These are phyloP conservation scores for Petasospora rhodanensis DNA, from an alignment of 1,139 yeast species.

Conservation along the genomic window DNA sequence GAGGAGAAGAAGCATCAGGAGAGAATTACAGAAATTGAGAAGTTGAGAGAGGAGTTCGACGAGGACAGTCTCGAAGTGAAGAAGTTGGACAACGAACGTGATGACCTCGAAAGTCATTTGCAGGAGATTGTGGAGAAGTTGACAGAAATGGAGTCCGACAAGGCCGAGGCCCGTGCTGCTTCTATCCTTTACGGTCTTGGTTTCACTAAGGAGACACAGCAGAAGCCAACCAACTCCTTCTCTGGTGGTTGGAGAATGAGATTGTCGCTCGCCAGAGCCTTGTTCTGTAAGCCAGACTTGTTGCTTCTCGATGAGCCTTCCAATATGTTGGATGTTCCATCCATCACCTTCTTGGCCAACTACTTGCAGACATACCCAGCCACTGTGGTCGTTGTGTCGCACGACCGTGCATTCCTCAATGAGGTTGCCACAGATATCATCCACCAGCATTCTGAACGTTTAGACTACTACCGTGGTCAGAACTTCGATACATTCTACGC, in stretches of 20 bases:
- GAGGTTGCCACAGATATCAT: conserved; percentile 98
- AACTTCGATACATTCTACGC: conserved; percentile 90
- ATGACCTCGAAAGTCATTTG: conserved; percentile 74
- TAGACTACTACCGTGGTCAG: conserved; percentile 93
- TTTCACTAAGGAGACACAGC: conserved; percentile 83
- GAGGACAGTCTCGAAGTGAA: conserved; percentile 76
- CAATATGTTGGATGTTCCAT: conserved; percentile 99
- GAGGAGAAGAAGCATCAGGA: conserved; percentile 76
- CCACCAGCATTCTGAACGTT: conserved; percentile 94
- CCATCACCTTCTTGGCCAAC: conserved; percentile 87
- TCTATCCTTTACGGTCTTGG: conserved; percentile 92
- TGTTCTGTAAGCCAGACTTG: conserved; percentile 94
- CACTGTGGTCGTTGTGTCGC: conserved; percentile 93
- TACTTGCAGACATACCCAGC: conserved; percentile 87
- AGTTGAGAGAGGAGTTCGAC: conserved; percentile 65
- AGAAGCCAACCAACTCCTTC: conserved; percentile 77
- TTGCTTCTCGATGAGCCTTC: conserved; percentile 96
- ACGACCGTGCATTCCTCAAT: conserved; percentile 93
- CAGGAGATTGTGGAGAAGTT: conserved; percentile 78
- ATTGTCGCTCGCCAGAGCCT: conserved; percentile 93
- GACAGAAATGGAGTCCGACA: conserved; percentile 91
- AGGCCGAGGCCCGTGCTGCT: conserved; percentile 97
- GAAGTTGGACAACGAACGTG: conserved; percentile 83
- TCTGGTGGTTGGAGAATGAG: conserved; percentile 99
- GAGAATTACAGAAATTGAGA: conserved; percentile 70